phyloP scores from a whole-genome alignment of 2,329 filamentous ascomycete genomes.

The Ophiostoma quercus region DNA sequence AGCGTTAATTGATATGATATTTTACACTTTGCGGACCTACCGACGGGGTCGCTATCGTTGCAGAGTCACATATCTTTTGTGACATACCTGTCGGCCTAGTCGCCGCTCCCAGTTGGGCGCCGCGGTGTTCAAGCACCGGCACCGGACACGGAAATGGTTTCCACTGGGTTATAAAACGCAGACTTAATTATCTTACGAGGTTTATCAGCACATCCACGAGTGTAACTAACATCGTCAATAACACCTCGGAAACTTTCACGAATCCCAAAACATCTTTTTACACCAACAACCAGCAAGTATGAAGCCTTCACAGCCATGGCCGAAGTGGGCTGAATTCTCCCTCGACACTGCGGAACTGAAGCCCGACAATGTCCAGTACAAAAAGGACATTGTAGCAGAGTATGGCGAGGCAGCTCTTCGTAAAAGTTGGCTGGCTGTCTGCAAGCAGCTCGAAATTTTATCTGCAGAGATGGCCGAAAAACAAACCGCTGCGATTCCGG shows the following conservation, averaged over 20 bases:
- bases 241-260: neutral
- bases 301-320: conserved; percentile 8
- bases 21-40: neutral
- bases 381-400: conserved; percentile 35
- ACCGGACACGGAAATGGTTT: neutral
- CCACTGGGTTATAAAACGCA: neutral
- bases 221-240: too few species aligned
- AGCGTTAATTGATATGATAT: neutral
- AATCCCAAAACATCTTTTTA: neutral
- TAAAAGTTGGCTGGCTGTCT: conserved; percentile 39
- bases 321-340: neutral
- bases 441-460: conserved; percentile 34
- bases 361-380: conserved; percentile 25
- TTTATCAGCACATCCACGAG: too few species aligned
- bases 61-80: neutral
- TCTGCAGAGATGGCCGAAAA: conserved; percentile 37
- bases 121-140: neutral
- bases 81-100: neutral
- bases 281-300: neutral
- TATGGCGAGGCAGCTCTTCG: conserved; percentile 36
- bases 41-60: neutral
- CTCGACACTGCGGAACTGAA: neutral
- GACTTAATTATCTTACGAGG: neutral
- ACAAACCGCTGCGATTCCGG: conserved; percentile 32
- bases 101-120: neutral